Base-by-base conservation (phyloP, 2,329 filamentous ascomycete genomes). In the Cytospora leucostoma region DNA sequence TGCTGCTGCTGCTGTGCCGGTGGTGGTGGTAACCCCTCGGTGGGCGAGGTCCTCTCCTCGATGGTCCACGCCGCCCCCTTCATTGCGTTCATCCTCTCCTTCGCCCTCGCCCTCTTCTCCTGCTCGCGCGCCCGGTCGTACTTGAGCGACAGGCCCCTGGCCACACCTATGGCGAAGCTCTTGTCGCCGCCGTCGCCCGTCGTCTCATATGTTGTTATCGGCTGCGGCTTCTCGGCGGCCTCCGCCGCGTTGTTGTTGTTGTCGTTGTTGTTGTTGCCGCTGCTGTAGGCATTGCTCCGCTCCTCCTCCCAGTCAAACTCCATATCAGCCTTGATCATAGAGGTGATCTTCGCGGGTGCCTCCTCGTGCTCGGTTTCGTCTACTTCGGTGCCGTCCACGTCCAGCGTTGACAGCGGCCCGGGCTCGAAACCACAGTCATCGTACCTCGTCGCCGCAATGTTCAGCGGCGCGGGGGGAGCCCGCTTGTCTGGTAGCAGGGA, bases 121-220 rank as follows among this genome's bases (percentile, higher is more conserved):
- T 52, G 59, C 19, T 63, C 59, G 32, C 47, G 50, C 47, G 44
- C 38, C 40, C 63, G 44, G 27, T 62, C 64, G n/a, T 66, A 61
- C 27, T 68, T 64, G 38, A 75, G 70, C 8, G 72, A 74, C 59
- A 70, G 66, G 1, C 74, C 74, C 38, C 74, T 64, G 4, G 74
- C 74, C 65, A 75, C 60, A 1, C 74, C 74, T n/a, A 76, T 75
- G 0, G 67, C 70, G n/a, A n/a, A 37, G 57, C 34, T 50, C 37
- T 61, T 58, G 13, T 58, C 40, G 50, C 12, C 38, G 19, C 51
- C 35, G 4, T 56, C 55, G 12, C 33, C 37, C 6, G 33, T 38
- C 11, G 52, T 35, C 32, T 47, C 49, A 27, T 10, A 10, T 21
- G 17, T 32, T 32, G 19, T 13, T 37, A 32, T 21, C 6, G 52